A percentile compares a stretch with the other conserved stretches of the same genome.
Evolutionary conservation across 306 rosid genomes (phyloP).

Genomic region (Vigna hirtella): DNA sequence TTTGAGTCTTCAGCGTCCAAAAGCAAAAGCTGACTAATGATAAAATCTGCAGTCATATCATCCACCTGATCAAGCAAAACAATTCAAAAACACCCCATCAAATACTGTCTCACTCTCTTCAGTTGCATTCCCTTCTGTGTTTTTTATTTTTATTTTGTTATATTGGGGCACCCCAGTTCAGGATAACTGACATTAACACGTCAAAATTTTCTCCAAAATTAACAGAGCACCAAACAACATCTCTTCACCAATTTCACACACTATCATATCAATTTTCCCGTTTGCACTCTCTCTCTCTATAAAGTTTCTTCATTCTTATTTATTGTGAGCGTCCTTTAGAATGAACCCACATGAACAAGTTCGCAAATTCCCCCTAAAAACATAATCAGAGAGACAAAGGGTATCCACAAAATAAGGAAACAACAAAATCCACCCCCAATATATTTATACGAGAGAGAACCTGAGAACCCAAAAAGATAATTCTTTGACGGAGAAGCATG

Average conservation of each 20-base stretch:
- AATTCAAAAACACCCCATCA: constrained; percentile 31
- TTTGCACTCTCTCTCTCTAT: background rate
- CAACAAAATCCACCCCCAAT: background rate
- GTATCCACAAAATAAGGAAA: constrained; percentile 19
- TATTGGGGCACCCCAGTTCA: background rate
- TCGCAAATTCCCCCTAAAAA: constrained; percentile 39
- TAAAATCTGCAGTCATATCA: constrained; percentile 87
- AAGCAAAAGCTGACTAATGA: constrained; percentile 86
- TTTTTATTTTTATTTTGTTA: constrained; percentile 1
- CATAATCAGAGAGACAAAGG: constrained; percentile 21
- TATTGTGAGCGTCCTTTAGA: constrained; percentile 10
- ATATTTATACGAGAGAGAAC: constrained; percentile 36
- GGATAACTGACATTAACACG: constrained; percentile 25
- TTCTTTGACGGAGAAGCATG: constrained; percentile 94
- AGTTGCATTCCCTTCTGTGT: background rate
- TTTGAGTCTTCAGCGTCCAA: constrained; percentile 90
- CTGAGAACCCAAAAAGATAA: constrained; percentile 94
- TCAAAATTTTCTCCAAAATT: constrained; percentile 12
- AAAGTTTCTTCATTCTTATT: constrained; percentile 4
- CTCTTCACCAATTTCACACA: constrained; percentile 33
- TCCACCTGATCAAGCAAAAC: constrained; percentile 73
- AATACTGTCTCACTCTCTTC: constrained; percentile 4
- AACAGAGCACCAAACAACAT: constrained; percentile 25
- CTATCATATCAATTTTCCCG: constrained; percentile 1
- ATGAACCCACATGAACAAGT: constrained; percentile 46